Conservation (phyloP, 2,329 filamentous ascomycete genomes). For the Calonectria pseudoturangicola region DNA sequence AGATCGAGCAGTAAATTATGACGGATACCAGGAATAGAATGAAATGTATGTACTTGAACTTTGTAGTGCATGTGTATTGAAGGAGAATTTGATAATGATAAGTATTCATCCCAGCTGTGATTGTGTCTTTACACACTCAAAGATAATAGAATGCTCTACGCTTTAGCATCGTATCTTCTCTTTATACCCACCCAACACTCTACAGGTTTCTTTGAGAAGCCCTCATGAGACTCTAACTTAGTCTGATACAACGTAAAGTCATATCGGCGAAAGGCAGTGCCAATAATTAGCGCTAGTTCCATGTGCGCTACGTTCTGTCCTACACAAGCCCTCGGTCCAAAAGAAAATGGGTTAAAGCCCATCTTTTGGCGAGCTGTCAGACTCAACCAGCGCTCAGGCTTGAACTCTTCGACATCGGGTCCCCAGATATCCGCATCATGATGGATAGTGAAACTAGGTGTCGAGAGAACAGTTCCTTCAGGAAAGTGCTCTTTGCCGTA, state of each 20-base stretch:
- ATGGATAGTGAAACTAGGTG: constrained; percentile 41
- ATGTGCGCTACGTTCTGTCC: constrained; percentile 44
- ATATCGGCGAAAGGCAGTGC: constrained; percentile 37
- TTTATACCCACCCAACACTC: constrained; percentile 43
- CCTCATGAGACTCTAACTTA: constrained; percentile 39
- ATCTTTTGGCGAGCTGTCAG: constrained; percentile 37
- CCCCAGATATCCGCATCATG: constrained; percentile 42
- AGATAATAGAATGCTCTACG: neutral
- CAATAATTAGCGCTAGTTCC: constrained; percentile 40
- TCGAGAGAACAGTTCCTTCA: constrained; percentile 39
- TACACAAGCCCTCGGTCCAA: constrained; percentile 41
- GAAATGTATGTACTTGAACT: neutral
- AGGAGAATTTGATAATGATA: no score
- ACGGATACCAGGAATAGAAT: neutral
- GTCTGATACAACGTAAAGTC: constrained; percentile 37
- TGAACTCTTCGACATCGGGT: constrained; percentile 38
- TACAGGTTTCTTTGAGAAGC: constrained; percentile 42
- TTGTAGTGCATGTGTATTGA: no score
- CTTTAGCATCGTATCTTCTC: constrained; percentile 20
- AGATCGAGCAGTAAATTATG: neutral
- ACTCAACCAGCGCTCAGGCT: constrained; percentile 39
- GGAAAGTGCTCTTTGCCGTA: constrained; percentile 41
- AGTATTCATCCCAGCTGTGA: no score
- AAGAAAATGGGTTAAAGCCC: constrained; percentile 41
- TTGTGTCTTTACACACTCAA: no score